Conservation (phyloP, 2,329 filamentous ascomycete genomes). For the Helotiales sp. region DNA sequence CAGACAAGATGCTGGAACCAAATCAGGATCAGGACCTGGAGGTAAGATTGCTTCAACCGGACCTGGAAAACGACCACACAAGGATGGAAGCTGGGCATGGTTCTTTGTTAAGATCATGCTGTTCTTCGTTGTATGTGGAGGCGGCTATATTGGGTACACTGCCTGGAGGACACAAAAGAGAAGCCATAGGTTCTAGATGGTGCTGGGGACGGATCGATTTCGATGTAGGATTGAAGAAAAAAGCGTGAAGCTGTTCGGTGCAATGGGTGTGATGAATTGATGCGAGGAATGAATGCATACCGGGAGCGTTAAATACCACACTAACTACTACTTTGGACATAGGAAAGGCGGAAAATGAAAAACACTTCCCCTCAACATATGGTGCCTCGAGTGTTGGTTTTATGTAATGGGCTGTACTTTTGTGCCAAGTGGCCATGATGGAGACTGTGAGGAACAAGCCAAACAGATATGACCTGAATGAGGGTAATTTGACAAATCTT, state of each 20-base stretch:
- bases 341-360: not conserved
- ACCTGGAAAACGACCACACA: constrained; percentile 23
- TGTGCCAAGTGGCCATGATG: too few relatives aligned
- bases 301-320: not conserved
- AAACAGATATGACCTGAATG: too few relatives aligned
- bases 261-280: not conserved
- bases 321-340: not conserved
- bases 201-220: not conserved
- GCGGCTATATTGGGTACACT: constrained; percentile 83
- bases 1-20: constrained; percentile 55
- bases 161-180: constrained; percentile 62
- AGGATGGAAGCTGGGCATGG: constrained; percentile 61
- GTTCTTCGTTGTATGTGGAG: constrained; percentile 68
- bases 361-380: not conserved
- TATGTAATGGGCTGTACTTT: too few relatives aligned
- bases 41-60: constrained; percentile 23
- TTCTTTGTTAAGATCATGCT: constrained; percentile 82
- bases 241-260: not conserved
- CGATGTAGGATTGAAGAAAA: not conserved
- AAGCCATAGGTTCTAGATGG: constrained; percentile 34
- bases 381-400: too few relatives aligned
- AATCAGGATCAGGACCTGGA: constrained; percentile 43
- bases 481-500: too few relatives aligned
- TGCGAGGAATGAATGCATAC: not conserved
- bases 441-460: too few relatives aligned